Conservation (phyloP, 1,284 basidiomycete species). For the Cryptococcus sp. region DNA sequence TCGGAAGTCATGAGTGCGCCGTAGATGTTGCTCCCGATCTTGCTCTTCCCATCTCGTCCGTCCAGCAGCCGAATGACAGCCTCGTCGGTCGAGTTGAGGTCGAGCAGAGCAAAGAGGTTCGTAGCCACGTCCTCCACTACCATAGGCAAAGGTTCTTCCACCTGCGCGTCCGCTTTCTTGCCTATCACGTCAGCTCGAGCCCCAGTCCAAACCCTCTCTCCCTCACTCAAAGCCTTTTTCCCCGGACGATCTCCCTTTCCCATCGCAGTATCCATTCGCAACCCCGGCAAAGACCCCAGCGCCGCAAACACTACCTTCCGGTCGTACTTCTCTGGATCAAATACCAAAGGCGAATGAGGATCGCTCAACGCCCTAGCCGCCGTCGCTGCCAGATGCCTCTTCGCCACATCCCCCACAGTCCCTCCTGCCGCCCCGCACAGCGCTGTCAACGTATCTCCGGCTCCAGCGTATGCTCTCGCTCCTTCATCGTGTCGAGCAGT, state of each 20-base stretch:
- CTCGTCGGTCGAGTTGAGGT: not conserved
- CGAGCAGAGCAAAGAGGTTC: conserved; percentile 6
- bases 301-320: not conserved
- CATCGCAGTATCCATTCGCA: not conserved
- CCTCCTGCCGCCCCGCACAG: conserved; percentile 27
- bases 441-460: conserved; percentile 14
- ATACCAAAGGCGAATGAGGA: not conserved
- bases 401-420: conserved; percentile 4
- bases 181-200: no score
- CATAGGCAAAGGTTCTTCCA: not conserved
- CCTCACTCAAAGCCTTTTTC: not conserved
- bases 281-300: not conserved
- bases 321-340: not conserved
- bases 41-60: not conserved
- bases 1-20: conserved; percentile 3
- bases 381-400: conserved; percentile 18
- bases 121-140: not conserved
- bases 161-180: no score
- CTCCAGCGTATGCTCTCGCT: not conserved
- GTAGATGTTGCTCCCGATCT: conserved; percentile 2
- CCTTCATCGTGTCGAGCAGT: not conserved
- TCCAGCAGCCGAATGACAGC: not conserved
- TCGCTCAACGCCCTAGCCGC: conserved; percentile 18
- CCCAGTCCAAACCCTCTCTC: not conserved
- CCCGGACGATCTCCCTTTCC: no score